Evolutionary conservation across 2,329 filamentous ascomycete species (phyloP).

Genomic region (Aspergillus tanneri): DNA sequence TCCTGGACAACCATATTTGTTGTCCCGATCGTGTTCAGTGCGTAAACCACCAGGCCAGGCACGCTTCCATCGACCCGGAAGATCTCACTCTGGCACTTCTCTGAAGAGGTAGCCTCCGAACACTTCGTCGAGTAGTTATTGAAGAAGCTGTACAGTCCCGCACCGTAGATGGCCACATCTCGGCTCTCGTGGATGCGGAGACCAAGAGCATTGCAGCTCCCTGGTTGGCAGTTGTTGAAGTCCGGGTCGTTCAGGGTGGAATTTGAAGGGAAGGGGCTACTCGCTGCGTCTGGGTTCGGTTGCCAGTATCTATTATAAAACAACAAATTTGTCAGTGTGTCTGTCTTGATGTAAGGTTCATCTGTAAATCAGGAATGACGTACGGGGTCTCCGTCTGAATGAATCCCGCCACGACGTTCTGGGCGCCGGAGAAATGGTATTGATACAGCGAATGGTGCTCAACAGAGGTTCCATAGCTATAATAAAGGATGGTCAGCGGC

Average conservation of each 20-base stretch:
- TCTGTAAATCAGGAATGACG: not conserved
- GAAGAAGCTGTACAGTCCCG: slow-evolving; percentile 57
- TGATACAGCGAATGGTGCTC: slow-evolving; percentile 52
- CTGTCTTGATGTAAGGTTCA: not conserved
- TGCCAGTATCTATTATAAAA: slow-evolving; percentile 42
- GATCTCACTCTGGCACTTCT: slow-evolving; percentile 51
- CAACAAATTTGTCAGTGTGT: not conserved
- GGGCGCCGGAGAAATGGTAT: slow-evolving; percentile 46
- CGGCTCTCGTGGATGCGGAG: slow-evolving; percentile 49
- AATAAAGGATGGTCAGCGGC: too few species aligned
- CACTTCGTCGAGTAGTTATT: slow-evolving; percentile 51
- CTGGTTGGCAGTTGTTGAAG: slow-evolving; percentile 32
- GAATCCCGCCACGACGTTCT: slow-evolving; percentile 34
- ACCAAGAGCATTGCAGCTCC: slow-evolving; percentile 48
- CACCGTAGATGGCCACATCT: slow-evolving; percentile 51
- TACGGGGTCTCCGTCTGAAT: slow-evolving; percentile 43
- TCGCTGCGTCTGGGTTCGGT: slow-evolving; percentile 34
- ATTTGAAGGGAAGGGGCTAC: slow-evolving; percentile 35
- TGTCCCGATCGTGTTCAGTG: slow-evolving; percentile 49
- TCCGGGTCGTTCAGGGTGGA: slow-evolving; percentile 35
- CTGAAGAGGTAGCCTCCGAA: slow-evolving; percentile 38
- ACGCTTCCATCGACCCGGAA: slow-evolving; percentile 47
- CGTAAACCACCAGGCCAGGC: slow-evolving; percentile 44
- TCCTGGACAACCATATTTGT: slow-evolving; percentile 49
- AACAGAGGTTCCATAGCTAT: slow-evolving; percentile 43